These are phyloP conservation scores for Liriodendron chinense DNA, from an alignment of 164 flowering plant species.

Conservation along the genomic window DNA sequence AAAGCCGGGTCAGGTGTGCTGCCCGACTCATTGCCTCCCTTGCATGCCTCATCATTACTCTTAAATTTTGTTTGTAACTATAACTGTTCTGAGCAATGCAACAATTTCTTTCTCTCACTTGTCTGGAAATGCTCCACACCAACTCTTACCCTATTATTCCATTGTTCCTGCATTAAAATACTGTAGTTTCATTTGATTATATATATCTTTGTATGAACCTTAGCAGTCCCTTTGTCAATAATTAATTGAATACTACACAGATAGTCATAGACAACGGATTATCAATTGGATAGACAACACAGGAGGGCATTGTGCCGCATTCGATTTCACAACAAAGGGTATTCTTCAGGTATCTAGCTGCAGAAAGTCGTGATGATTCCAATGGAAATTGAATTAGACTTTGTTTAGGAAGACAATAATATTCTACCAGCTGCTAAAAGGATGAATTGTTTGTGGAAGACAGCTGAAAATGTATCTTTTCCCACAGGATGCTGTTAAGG, in stretches of 20 bases:
- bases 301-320: slow-evolving; percentile 77
- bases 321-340: slow-evolving; percentile 94
- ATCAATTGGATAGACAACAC: slow-evolving; percentile 87
- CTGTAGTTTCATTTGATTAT: neutral
- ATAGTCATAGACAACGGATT: slow-evolving; percentile 85
- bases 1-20: no score
- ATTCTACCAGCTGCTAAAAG: neutral
- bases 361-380: neutral
- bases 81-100: neutral
- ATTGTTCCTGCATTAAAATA: neutral
- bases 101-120: neutral
- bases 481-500: slow-evolving; percentile 84
- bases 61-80: neutral
- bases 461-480: neutral
- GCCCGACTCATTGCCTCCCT: no score
- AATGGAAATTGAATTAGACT: neutral
- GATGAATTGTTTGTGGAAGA: neutral
- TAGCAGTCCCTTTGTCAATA: neutral
- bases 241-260: slow-evolving; percentile 36
- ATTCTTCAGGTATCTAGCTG: slow-evolving; percentile 72
- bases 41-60: no score
- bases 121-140: neutral
- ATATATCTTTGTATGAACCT: neutral
- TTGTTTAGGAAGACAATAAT: neutral
- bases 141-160: neutral